Percentiles rank a stretch among this genome's conserved stretches.
phyloP scores from a whole-genome alignment of 805 yeast species.

The Nakazawaea populi region DNA sequence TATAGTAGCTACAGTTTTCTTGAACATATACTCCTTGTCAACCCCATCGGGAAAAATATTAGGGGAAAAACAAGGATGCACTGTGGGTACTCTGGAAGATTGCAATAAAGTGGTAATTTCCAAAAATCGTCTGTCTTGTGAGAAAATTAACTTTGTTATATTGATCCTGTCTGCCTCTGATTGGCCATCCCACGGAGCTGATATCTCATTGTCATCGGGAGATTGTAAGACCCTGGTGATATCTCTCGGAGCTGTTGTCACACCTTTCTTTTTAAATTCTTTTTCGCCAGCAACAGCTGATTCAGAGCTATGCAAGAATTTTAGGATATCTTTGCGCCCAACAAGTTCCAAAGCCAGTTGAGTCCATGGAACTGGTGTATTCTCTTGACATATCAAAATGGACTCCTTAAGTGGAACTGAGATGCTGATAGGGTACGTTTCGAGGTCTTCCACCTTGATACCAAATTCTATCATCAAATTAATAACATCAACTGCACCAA shows the following conservation, averaged over 20 bases:
- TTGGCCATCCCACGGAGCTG: conserved; percentile 64
- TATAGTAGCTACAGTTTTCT: conserved; percentile 54
- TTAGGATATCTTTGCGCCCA: conserved; percentile 61
- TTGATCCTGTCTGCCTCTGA: conserved; percentile 63
- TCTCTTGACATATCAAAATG: conserved; percentile 46
- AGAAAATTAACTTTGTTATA: conserved; percentile 67
- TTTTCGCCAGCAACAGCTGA: neutral
- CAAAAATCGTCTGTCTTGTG: conserved; percentile 70
- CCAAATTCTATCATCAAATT: conserved; percentile 55
- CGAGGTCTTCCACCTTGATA: conserved; percentile 45
- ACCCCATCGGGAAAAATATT: conserved; percentile 12
- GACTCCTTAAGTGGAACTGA: conserved; percentile 61
- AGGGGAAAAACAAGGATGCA: conserved; percentile 31
- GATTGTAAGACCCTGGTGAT: conserved; percentile 24
- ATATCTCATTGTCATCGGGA: conserved; percentile 36
- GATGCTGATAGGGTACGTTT: conserved; percentile 71
- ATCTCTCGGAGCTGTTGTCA: neutral
- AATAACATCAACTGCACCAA: conserved; percentile 47
- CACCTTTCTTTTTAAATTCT: conserved; percentile 2
- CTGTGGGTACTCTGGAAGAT: conserved; percentile 59
- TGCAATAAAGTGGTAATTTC: conserved; percentile 72
- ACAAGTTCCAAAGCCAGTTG: conserved; percentile 45
- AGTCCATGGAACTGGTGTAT: conserved; percentile 43
- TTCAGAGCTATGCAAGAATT: conserved; percentile 6
- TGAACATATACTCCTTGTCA: conserved; percentile 29